Evolutionary conservation across 2,329 filamentous ascomycete genomes (phyloP), one percentile per base, ranked within the genome.

Genomic region (Xylaria sp.): DNA sequence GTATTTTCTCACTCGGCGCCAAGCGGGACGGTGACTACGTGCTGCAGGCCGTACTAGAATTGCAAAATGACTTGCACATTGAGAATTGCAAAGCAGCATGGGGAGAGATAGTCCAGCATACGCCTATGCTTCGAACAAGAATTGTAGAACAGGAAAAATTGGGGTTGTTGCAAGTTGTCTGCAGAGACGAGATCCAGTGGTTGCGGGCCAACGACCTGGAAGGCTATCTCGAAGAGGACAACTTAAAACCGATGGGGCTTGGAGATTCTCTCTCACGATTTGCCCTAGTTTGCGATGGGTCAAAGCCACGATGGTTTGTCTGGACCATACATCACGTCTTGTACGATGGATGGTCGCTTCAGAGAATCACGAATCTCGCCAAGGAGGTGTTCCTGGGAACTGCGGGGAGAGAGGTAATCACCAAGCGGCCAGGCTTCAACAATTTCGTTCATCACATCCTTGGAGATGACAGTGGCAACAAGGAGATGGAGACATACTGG

Each of bases 1-100:
- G 51, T 54, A 54, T 54, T 6, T 54, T 54, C 15, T 54, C 51
- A n/a, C 51, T 54, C 9, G 51, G 51, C 51, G n/a, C 51, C 25
- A 54, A 54, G 28, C 51, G 51, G 25, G 51, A 54, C 8, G 51
- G 51, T 6, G 51, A 54, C 51, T 54, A 54, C 51, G 51, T 54
- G 12, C 25, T 54, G 25, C 51, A 54, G 51, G 51, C 51, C 15
- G 51, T 54, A n/a, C 25, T 54, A 4, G 28, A 54, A 54, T 33
- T 54, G 33, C 51, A 54, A 31, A 28, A 54, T 28, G 28, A 33
- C n/a, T 33, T 28, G 2, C 51, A 33, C 1, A 33, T 54, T 54
- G 51, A 54, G 5, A 12, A 28, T 13, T 54, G 33, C 51, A 54
- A 54, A 15, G 28, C 13, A 33, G 23, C 51, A 33, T 54, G 51